These are phyloP conservation scores for Hymenoscyphus occultus DNA, from an alignment of 2,329 filamentous ascomycete genomes.

Conservation along the genomic window DNA sequence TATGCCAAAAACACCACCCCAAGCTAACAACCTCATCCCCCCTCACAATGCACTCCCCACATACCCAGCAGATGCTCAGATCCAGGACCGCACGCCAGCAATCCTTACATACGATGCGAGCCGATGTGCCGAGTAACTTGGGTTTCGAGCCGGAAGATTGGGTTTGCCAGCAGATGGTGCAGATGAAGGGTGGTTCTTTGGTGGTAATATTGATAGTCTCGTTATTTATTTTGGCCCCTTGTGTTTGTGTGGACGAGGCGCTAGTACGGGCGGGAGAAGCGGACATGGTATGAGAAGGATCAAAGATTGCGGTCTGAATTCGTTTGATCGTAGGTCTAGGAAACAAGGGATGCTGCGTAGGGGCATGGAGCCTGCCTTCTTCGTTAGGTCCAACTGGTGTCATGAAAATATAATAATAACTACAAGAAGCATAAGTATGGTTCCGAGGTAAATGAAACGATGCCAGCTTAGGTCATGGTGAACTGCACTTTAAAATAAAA, in stretches of 20 bases:
- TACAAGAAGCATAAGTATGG: neutral
- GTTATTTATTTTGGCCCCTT: neutral
- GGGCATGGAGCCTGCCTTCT: conserved; percentile 11
- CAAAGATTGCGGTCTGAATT: neutral
- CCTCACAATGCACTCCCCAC: conserved; percentile 52
- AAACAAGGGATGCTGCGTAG: conserved; percentile 5
- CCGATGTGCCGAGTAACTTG: conserved; percentile 43
- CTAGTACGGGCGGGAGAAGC: neutral
- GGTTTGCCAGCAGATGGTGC: conserved; percentile 54
- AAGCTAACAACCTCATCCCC: conserved; percentile 55
- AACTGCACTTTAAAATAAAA: neutral
- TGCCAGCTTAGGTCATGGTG: neutral
- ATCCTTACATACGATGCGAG: conserved; percentile 47
- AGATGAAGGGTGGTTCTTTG: conserved; percentile 44
- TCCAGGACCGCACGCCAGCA: conserved; percentile 50
- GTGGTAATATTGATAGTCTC: neutral
- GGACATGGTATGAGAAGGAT: neutral
- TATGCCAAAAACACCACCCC: conserved; percentile 61
- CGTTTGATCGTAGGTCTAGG: conserved; percentile 13
- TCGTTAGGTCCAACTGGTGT: neutral
- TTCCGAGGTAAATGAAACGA: neutral
- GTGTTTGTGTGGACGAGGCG: conserved; percentile 10
- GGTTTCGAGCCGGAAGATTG: conserved; percentile 37
- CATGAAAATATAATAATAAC: neutral
- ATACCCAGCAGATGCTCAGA: conserved; percentile 56